Percentiles rank a stretch among this genome's conserved stretches.
Conservation (phyloP, 495 filamentous ascomycete species). For the Talaromyces wortmannii region DNA sequence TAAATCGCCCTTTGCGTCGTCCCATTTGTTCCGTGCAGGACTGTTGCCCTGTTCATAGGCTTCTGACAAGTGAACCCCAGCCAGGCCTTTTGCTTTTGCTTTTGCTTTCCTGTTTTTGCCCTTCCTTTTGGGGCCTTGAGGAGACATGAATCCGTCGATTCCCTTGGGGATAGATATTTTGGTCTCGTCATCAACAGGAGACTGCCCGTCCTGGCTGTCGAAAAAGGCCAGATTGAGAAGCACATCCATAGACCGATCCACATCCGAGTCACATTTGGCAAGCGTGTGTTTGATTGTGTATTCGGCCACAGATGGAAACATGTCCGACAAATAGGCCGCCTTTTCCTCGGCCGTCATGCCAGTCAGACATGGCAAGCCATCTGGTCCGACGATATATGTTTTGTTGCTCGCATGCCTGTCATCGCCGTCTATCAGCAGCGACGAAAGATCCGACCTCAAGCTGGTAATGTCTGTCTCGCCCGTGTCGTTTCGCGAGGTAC, state of each 20-base stretch:
- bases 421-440: constrained; percentile 12
- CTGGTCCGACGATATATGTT: constrained; percentile 23
- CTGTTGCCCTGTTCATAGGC: constrained; percentile 7
- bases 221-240: constrained; percentile 72
- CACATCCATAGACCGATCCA: constrained; percentile 69
- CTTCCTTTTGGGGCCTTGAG: constrained; percentile 22
- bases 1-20: constrained; percentile 45
- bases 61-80: constrained; percentile 6
- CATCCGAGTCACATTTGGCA: constrained; percentile 54
- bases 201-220: constrained; percentile 36
- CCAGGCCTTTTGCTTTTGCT: constrained; percentile 14
- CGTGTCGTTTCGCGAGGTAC: constrained; percentile 17
- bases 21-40: constrained; percentile 44
- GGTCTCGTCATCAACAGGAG: constrained; percentile 22
- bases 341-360: constrained; percentile 50
- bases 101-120: constrained; percentile 34
- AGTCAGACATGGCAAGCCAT: constrained; percentile 33
- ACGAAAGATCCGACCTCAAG: constrained; percentile 20
- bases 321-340: constrained; percentile 46
- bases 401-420: constrained; percentile 6
- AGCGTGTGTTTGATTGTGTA: constrained; percentile 60
- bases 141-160: constrained; percentile 64
- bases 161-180: constrained; percentile 53
- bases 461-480: constrained; percentile 39
- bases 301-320: constrained; percentile 61